phyloP scores from a whole-genome alignment of 2,329 filamentous ascomycete genomes.

The Magnaporthiopsis rhizophila region DNA sequence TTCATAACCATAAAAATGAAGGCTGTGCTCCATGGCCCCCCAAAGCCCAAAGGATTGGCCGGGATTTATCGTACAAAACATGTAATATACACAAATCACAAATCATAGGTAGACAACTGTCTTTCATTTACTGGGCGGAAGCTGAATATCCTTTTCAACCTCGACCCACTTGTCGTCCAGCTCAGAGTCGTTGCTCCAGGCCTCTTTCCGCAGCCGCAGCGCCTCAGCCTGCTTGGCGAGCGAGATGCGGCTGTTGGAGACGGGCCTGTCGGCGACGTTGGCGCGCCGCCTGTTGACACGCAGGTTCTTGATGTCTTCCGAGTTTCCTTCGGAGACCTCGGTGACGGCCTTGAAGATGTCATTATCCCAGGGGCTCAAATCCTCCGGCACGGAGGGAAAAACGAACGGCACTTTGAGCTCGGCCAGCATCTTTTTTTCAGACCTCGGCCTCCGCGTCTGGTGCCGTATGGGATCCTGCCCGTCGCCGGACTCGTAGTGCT shows the following conservation, averaged over 20 bases:
- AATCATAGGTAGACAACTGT: background rate
- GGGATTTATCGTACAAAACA: background rate
- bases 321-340: conserved; percentile 18
- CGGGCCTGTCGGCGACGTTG: conserved; percentile 7
- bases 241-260: conserved; percentile 26
- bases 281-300: conserved; percentile 28
- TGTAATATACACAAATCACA: background rate
- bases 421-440: conserved; percentile 89
- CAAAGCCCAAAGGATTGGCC: no score
- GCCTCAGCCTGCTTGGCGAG: conserved; percentile 53
- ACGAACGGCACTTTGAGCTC: conserved; percentile 82
- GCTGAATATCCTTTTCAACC: conserved; percentile 16
- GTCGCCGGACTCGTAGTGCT: background rate
- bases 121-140: background rate
- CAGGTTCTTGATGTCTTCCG: conserved; percentile 14
- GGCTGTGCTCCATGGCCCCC: background rate
- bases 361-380: conserved; percentile 57
- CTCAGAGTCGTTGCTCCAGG: conserved; percentile 46
- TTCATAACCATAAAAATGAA: background rate
- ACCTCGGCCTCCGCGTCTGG: conserved; percentile 46
- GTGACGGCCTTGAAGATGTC: conserved; percentile 40
- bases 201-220: conserved; percentile 50
- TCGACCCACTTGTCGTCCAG: conserved; percentile 41
- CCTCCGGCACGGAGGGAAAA: conserved; percentile 66
- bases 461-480: background rate